Conservation (phyloP, 129 eudicot species). For the Smallanthus sonchifolius region DNA sequence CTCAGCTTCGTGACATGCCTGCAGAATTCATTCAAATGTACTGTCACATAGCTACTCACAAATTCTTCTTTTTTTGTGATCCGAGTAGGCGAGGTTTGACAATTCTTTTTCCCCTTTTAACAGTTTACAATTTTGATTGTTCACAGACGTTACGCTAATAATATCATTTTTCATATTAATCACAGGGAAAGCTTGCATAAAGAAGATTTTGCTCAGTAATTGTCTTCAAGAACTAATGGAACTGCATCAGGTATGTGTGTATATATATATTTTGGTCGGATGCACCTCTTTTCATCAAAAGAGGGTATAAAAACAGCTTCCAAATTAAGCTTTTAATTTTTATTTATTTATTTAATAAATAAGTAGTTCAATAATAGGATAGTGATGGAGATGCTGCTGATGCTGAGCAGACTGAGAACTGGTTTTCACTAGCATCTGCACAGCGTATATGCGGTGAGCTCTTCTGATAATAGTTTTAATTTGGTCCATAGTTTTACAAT, state of each 20-base stretch:
- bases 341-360: background rate
- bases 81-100: constrained; percentile 78
- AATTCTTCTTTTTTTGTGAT: constrained; percentile 92
- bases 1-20: constrained; percentile 85
- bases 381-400: constrained; percentile 84
- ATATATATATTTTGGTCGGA: constrained; percentile 30
- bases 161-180: background rate
- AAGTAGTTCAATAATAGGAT: constrained; percentile 40
- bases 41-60: constrained; percentile 90
- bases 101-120: background rate
- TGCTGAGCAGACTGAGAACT: constrained; percentile 78
- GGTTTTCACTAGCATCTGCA: constrained; percentile 91
- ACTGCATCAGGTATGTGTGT: constrained; percentile 89
- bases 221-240: constrained; percentile 98
- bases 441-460: constrained; percentile 90
- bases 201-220: constrained; percentile 82
- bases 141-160: background rate
- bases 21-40: constrained; percentile 78
- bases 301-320: background rate
- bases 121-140: background rate
- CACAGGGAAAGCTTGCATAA: constrained; percentile 95
- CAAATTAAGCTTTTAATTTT: background rate
- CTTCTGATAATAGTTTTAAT: background rate
- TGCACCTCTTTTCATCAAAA: background rate
- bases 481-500: background rate